Conservation (phyloP, 2,329 filamentous ascomycete species). For the Mollisia scopiformis region DNA sequence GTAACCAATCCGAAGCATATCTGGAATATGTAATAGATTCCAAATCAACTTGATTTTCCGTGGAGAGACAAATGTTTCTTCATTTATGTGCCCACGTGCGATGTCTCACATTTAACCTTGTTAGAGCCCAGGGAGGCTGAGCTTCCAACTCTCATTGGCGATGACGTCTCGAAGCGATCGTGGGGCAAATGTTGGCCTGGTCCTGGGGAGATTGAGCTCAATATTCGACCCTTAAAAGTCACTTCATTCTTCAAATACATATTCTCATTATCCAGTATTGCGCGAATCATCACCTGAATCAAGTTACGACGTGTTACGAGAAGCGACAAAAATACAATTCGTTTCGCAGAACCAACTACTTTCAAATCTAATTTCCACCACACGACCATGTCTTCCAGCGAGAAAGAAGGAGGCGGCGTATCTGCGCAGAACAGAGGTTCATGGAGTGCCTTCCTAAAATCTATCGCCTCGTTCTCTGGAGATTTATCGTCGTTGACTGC, state of each 20-base stretch:
- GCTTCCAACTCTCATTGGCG: neutral
- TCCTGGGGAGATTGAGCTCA: neutral
- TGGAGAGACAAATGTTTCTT: neutral
- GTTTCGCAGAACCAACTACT: neutral
- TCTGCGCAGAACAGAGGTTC: slow-evolving; percentile 36
- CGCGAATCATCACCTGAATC: neutral
- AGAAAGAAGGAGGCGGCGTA: slow-evolving; percentile 35
- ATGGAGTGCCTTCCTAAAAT: slow-evolving; percentile 46
- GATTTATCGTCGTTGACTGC: slow-evolving; percentile 81
- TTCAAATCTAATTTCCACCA: neutral
- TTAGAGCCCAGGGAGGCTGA: too few relatives aligned
- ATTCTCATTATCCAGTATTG: neutral
- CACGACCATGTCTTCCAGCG: slow-evolving; percentile 31
- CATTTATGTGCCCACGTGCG: slow-evolving; percentile 5
- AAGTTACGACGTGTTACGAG: neutral
- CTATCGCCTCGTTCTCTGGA: slow-evolving; percentile 80
- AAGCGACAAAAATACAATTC: neutral
- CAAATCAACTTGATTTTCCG: neutral
- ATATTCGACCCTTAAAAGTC: neutral
- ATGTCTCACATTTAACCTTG: neutral
- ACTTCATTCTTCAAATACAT: neutral
- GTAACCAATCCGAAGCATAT: neutral
- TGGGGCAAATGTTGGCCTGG: slow-evolving; percentile 1
- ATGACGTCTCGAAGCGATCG: slow-evolving; percentile 10
- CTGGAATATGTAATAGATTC: neutral